phyloP scores from a whole-genome alignment of 208 protist genomes.

The Trypanosoma platydactyli region DNA sequence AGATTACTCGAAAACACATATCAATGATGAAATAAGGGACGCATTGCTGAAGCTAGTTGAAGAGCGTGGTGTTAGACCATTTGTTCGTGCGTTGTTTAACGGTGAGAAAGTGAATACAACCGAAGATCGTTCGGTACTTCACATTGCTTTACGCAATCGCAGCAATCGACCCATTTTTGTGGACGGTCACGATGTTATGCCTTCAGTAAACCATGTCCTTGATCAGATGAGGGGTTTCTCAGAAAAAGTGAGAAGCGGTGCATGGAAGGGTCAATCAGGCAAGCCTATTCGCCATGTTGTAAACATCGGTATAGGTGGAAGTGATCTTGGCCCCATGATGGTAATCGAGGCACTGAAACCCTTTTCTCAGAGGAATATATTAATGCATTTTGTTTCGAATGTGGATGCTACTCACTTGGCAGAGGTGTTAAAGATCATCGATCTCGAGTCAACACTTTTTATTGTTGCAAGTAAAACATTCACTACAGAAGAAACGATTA shows the following conservation, averaged over 20 bases:
- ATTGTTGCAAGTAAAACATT: conserved; percentile 98
- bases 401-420: conserved; percentile 96
- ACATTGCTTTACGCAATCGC: conserved; percentile 95
- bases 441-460: conserved; percentile 95
- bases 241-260: conserved; percentile 84
- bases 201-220: conserved; percentile 92
- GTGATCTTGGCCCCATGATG: conserved; percentile 96
- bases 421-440: conserved; percentile 79
- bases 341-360: conserved; percentile 94
- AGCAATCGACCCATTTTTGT: conserved; percentile 84
- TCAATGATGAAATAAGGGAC: conserved; percentile 92
- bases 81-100: conserved; percentile 87
- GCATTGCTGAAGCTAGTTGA: conserved; percentile 86
- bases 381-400: conserved; percentile 96
- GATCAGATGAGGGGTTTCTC: conserved; percentile 92
- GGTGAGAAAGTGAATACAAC: conserved; percentile 97
- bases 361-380: conserved; percentile 62
- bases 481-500: conserved; percentile 97
- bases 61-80: conserved; percentile 68
- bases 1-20: conserved; percentile 96
- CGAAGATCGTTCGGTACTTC: conserved; percentile 93
- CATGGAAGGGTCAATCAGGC: conserved; percentile 94
- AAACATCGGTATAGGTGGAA: conserved; percentile 98
- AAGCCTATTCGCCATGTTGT: conserved; percentile 95
- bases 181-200: conserved; percentile 95